phyloP scores from a whole-genome alignment of 352 stramenopile genomes.

The Pythium folliculosum region DNA sequence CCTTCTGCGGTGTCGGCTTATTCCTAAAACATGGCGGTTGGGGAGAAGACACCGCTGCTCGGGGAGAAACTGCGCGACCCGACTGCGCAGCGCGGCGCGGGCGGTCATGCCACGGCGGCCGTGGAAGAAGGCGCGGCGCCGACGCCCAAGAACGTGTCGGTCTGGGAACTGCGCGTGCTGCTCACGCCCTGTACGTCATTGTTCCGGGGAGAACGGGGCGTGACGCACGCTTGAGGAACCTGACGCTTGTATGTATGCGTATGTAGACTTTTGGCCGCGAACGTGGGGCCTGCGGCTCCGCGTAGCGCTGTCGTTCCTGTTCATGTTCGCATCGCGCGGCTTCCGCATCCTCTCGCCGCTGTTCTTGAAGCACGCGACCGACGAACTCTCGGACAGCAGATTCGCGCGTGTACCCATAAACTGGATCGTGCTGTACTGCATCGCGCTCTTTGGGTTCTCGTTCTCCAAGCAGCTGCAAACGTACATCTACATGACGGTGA shows the following conservation, averaged over 20 bases:
- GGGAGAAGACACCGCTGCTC: conserved; percentile 29
- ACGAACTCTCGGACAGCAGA: conserved; percentile 45
- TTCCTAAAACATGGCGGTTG: conserved; percentile 32
- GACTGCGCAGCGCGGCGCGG: no score
- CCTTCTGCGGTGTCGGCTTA: neutral
- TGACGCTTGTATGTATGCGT: no score
- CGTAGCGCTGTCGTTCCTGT: conserved; percentile 60
- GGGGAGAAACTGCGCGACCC: no score
- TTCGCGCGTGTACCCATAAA: conserved; percentile 44
- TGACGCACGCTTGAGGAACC: no score
- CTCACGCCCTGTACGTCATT: conserved; percentile 61
- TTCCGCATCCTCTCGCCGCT: conserved; percentile 68
- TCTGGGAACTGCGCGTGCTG: conserved; percentile 68
- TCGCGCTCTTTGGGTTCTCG: conserved; percentile 66
- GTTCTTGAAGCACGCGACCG: conserved; percentile 73
- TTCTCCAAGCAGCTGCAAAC: conserved; percentile 94
- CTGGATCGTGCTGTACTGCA: conserved; percentile 66
- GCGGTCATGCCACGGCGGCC: conserved; percentile 26
- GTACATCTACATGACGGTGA: conserved; percentile 93
- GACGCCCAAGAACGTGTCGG: conserved; percentile 33
- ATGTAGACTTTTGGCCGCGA: conserved; percentile 82
- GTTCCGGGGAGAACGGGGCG: no score
- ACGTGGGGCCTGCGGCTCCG: conserved; percentile 67
- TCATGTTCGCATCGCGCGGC: conserved; percentile 71
- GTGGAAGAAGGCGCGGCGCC: conserved; percentile 13